These are phyloP conservation scores for Talaromyces atroroseus DNA, from an alignment of 2,329 filamentous ascomycete species.

Conservation along the genomic window DNA sequence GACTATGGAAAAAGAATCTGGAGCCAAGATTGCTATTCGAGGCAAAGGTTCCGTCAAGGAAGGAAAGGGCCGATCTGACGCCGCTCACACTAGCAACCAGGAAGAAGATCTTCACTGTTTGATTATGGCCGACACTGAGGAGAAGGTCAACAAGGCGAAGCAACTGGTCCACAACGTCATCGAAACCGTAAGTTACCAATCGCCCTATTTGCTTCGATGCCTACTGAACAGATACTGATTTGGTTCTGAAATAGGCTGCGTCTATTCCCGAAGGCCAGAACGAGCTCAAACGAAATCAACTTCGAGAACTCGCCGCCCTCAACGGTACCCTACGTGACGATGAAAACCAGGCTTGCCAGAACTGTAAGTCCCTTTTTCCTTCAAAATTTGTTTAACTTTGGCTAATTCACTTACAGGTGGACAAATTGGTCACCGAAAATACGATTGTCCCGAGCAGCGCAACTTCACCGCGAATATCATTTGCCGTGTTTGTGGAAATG, in stretches of 20 bases:
- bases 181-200: conserved; percentile 71
- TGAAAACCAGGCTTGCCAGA: conserved; percentile 98
- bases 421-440: conserved; percentile 97
- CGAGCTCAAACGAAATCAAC: conserved; percentile 96
- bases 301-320: conserved; percentile 92
- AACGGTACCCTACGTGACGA: conserved; percentile 99
- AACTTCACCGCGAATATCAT: conserved; percentile 99
- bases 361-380: conserved; percentile 54
- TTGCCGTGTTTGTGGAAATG: conserved; percentile 95
- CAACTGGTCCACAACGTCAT: conserved; percentile 98
- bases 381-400: not conserved
- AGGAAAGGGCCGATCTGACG: conserved; percentile 97
- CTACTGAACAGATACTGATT: conserved; percentile 17
- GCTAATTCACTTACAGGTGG: conserved; percentile 51
- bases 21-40: conserved; percentile 97
- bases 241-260: conserved; percentile 61
- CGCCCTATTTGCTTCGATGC: not conserved
- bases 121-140: conserved; percentile 99
- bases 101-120: conserved; percentile 98
- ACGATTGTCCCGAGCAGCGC: conserved; percentile 94
- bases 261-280: conserved; percentile 99
- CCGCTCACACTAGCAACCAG: conserved; percentile 98
- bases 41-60: conserved; percentile 99
- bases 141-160: conserved; percentile 99
- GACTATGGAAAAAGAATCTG: conserved; percentile 98